A percentile compares a stretch with the other conserved stretches of the same genome.
These are phyloP conservation scores for Leptoxyphium fumago DNA, from an alignment of 2,329 filamentous ascomycete species.

Conservation along the genomic window DNA sequence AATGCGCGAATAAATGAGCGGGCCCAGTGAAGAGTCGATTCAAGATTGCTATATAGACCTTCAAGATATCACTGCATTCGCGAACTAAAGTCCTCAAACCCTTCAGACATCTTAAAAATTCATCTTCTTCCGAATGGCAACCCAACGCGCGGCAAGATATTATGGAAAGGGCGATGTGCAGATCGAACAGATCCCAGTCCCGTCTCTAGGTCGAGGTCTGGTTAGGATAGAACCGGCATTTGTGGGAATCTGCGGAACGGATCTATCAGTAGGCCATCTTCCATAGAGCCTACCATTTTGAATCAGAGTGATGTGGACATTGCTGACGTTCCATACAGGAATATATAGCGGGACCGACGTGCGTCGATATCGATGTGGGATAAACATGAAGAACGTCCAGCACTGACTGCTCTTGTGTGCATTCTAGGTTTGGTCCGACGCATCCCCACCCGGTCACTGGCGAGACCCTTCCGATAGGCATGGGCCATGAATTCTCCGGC, in stretches of 20 bases:
- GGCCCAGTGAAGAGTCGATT: too few species aligned
- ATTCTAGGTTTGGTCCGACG: constrained; percentile 33
- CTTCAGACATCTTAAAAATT: too few species aligned
- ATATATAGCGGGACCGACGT: constrained; percentile 30
- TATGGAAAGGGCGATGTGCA: constrained; percentile 42
- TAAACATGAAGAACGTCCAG: too few species aligned
- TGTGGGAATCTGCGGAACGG: constrained; percentile 40
- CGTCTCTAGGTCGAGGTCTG: constrained; percentile 34
- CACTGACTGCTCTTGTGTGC: too few species aligned
- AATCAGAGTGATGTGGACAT: neutral
- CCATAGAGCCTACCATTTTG: too few species aligned
- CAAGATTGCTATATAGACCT: too few species aligned
- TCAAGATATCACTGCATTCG: too few species aligned
- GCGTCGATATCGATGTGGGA: neutral
- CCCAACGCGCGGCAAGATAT: constrained; percentile 34
- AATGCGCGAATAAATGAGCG: too few species aligned
- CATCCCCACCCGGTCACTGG: constrained; percentile 43
- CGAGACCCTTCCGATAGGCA: constrained; percentile 40
- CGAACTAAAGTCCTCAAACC: too few species aligned
- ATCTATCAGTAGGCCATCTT: constrained; percentile 4
- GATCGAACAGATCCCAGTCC: constrained; percentile 35
- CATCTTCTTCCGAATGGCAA: neutral
- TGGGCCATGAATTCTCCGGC: constrained; percentile 53
- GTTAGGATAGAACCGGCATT: constrained; percentile 31
- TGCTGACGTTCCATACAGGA: constrained; percentile 28